Base-by-base conservation (phyloP, 2,329 filamentous ascomycete species). In the Penicillium nordicum region DNA sequence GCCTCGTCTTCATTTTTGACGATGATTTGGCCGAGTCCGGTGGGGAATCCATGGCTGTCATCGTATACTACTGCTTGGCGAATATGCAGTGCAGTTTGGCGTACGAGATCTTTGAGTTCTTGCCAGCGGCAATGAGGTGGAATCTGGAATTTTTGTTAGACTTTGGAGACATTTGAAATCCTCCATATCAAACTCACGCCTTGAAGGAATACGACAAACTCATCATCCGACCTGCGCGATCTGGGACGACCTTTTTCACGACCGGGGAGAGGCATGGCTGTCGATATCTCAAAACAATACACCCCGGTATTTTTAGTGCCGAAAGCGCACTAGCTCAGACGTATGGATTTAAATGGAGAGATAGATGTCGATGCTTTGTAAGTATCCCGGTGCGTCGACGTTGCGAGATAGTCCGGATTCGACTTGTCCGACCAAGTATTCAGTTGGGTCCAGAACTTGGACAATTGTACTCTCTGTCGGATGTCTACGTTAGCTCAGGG, bases 31-130 rank as follows among this genome's bases (percentile, higher is more conserved):
- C 75, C 75, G 2, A 77, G 59, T 14, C 75, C 75, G 1, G 74
- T 77, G 21, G 75, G 74, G 50, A 74, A 72, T 5, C 75, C 75
- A 57, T 76, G 69, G 41, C 66, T 69, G 52, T 77, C 75, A 63
- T 77, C 75, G 51, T 76, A 77, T 21, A 77, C 75, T 18, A 77
- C 75, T 0, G 75, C 75, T 56, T 77, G 74, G 34, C 74, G 73
- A 53, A 77, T 76, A 59, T 77, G 75, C 41, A 74, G 56, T 30
- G 75, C 75, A 25, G 74, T 76, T 59, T 77, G 74, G 21, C 75
- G 75, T 18, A 77, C 72, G n/a, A 76, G 61, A 54, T 77, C 75
- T 53, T 77, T 77, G 40, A 77, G 60, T 62, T 77, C 75, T 62
- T 77, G 75, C 75, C 75, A 77, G 55, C 75, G 74, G 54, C 75